Evolutionary conservation across 257 asterid genomes (phyloP).

Genomic region (Paulownia fortunei): DNA sequence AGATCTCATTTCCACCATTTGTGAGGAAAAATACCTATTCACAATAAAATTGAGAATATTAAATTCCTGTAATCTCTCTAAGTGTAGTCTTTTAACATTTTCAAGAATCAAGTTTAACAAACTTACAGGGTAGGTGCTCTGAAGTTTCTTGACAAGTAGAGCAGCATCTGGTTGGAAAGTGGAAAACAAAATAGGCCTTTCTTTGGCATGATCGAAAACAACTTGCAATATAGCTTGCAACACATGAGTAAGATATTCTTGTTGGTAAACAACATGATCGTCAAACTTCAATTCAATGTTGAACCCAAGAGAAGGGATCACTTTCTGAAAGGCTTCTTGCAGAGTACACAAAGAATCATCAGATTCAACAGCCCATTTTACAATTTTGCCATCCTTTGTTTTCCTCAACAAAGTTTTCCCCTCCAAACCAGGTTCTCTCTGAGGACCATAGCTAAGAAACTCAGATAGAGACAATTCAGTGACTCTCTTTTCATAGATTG

Average conservation of each 20-base stretch:
- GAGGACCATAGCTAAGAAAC: conserved; percentile 81
- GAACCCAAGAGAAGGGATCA: conserved; percentile 76
- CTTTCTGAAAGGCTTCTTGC: conserved; percentile 78
- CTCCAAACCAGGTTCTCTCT: conserved; percentile 47
- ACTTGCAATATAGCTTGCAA: conserved; percentile 62
- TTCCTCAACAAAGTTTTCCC: conserved; percentile 77
- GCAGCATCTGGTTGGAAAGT: conserved; percentile 94
- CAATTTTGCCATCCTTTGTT: conserved; percentile 75
- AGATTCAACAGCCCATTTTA: conserved; percentile 73
- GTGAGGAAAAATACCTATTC: conserved; percentile 84
- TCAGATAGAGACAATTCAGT: conserved; percentile 77
- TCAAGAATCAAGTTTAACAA: neutral
- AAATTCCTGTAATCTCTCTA: neutral
- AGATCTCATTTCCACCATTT: conserved; percentile 78
- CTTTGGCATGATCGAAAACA: conserved; percentile 64
- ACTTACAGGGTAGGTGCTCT: conserved; percentile 72
- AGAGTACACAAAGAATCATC: conserved; percentile 83
- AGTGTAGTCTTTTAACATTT: neutral
- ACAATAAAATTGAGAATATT: neutral
- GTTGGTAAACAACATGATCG: conserved; percentile 62
- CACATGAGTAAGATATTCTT: conserved; percentile 49
- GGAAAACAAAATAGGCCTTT: conserved; percentile 76
- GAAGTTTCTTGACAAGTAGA: conserved; percentile 63
- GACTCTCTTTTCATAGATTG: conserved; percentile 68
- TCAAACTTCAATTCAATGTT: conserved; percentile 91